Conservation (phyloP, 805 yeast species). For the Zygosaccharomyces pseudorouxii region DNA sequence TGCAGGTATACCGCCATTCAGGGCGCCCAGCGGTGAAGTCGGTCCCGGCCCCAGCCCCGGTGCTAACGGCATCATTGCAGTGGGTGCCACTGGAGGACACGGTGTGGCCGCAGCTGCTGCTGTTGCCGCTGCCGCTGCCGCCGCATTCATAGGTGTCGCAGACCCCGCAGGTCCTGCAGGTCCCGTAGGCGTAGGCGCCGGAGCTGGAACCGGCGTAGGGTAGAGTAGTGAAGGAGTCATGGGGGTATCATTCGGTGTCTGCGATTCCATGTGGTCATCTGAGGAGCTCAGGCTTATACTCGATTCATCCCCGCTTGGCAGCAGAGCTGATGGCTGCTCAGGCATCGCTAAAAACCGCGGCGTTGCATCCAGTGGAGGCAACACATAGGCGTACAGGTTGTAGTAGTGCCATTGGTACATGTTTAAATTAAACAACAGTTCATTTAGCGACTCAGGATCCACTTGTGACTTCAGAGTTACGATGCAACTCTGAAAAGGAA, state of each 20-base stretch:
- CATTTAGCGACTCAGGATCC: constrained; percentile 22
- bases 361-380: constrained; percentile 17
- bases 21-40: not conserved
- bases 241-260: not conserved
- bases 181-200: not conserved
- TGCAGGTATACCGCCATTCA: constrained; percentile 7
- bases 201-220: constrained; percentile 4
- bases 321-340: not conserved
- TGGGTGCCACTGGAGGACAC: constrained; percentile 1
- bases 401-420: constrained; percentile 33
- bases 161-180: not conserved
- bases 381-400: constrained; percentile 27
- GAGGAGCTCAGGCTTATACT: not conserved
- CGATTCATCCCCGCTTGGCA: not conserved
- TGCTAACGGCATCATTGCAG: not conserved
- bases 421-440: constrained; percentile 27
- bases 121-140: not conserved
- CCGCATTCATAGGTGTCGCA: constrained; percentile 2
- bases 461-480: constrained; percentile 23
- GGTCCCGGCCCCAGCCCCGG: not conserved
- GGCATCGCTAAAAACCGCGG: constrained; percentile 2
- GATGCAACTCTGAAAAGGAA: constrained; percentile 32
- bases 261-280: not conserved
- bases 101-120: constrained; percentile 1
- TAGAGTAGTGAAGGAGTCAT: constrained; percentile 3